phyloP scores from a whole-genome alignment of 179 eudicot species.

The Nepenthes alata region DNA sequence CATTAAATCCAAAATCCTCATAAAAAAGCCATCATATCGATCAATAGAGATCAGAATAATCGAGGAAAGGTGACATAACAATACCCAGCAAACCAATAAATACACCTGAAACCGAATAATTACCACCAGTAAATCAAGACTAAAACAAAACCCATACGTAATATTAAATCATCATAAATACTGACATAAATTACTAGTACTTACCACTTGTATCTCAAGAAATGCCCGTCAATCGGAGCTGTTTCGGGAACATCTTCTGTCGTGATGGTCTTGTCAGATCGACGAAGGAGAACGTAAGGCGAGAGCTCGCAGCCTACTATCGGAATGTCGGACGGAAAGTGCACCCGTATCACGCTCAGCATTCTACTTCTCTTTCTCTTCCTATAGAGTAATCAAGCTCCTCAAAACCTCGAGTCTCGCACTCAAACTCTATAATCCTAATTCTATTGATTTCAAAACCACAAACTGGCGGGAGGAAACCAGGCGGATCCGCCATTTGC shows the following conservation, averaged over 20 bases:
- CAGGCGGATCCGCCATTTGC: conserved; percentile 68
- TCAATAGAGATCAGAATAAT: too few species aligned
- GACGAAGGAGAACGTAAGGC: conserved; percentile 68
- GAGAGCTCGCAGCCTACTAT: conserved; percentile 94
- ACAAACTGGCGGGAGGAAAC: conserved; percentile 27
- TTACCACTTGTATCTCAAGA: conserved; percentile 91
- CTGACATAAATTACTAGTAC: conserved; percentile 7
- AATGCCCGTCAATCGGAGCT: conserved; percentile 64
- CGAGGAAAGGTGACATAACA: too few species aligned
- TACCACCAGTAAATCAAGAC: neutral
- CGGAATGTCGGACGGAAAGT: conserved; percentile 95
- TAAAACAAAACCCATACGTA: neutral
- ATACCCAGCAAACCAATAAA: too few species aligned
- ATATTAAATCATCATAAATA: neutral
- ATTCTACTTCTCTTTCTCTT: conserved; percentile 34
- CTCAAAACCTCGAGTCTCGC: conserved; percentile 3
- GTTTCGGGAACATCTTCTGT: conserved; percentile 67
- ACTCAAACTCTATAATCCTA: conserved; percentile 18
- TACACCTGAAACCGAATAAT: too few species aligned
- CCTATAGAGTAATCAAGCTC: conserved; percentile 7
- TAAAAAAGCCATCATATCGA: too few species aligned
- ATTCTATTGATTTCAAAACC: conserved; percentile 1
- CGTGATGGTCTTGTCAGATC: conserved; percentile 43
- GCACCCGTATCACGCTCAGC: conserved; percentile 85
- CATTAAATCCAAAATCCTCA: too few species aligned